Base-by-base conservation (phyloP, 2,329 filamentous ascomycete species). In the Pleoardoris graminearum region DNA sequence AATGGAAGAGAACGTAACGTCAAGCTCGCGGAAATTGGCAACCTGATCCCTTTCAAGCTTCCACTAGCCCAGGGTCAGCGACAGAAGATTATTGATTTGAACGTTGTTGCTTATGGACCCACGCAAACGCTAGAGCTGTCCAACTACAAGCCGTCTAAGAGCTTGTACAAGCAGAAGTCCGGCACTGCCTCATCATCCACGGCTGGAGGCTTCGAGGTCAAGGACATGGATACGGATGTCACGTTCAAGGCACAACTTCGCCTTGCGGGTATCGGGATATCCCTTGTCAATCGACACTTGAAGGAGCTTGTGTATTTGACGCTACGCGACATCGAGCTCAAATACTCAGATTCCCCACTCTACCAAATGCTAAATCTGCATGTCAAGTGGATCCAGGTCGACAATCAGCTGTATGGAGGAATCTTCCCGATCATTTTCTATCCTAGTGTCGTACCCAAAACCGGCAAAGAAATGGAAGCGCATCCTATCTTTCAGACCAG, bases 331-430 rank as follows among this genome's bases (percentile, higher is more conserved):
- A 89, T 97, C 22, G 87, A 94, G 63, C 77, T 99, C 58, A 91
- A 92, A 55, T 96, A 94, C 74, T 91, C 86, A 50, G 94, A 99
- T 67, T 97, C 94, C n/a, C 84, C 86, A 16, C 79, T 97, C 14
- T 96, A 96, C 68, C 94, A 99, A 74, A 97, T 91, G 0, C 76
- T 97, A 56, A 93, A 90, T 42, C 80, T 94, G 45, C 90, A 91
- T 0, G 88, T 97, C 70, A 97, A 99, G 73, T 99, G 95, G 95
- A 94, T 99, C 23, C 94, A 99, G 74, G 90, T 99, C 63, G 94
- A 99, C 75, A 99, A 99, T 65, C 94, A 99, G 73, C 84, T 99
- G 12, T 99, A 99, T 67, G 95, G 95, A 23, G 94, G 95, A 22
- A 92, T 99, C 62, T 99, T 99, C 80, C 94, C 94, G 0, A 96